Evolutionary conservation across 768 basidiomycete genomes (phyloP).

Genomic region (Pleurotus ostreatus): DNA sequence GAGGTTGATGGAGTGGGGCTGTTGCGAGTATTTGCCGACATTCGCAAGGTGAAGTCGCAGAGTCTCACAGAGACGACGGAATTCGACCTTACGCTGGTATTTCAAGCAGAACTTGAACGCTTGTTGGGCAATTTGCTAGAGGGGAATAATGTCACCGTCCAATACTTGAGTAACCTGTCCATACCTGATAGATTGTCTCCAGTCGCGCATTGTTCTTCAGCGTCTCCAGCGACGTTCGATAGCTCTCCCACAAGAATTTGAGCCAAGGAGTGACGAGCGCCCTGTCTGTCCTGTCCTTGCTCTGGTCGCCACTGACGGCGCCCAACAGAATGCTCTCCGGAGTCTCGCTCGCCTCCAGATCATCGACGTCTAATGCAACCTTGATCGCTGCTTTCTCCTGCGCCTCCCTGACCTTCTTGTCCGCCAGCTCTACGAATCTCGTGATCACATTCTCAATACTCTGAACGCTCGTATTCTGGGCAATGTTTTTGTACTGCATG

Average conservation of each 20-base stretch:
- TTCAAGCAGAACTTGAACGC: conserved; percentile 96
- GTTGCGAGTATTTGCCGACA: conserved; percentile 92
- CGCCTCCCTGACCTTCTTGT: conserved; percentile 79
- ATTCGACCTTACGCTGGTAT: conserved; percentile 93
- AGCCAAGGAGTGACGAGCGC: conserved; percentile 96
- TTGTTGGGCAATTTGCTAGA: conserved; percentile 89
- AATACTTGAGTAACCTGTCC: no score
- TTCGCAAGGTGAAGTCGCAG: conserved; percentile 92
- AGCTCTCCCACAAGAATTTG: conserved; percentile 98
- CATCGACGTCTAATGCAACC: conserved; percentile 80
- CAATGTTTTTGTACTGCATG: conserved; percentile 97
- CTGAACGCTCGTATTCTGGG: conserved; percentile 86
- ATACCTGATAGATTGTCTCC: conserved; percentile 90
- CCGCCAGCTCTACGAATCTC: conserved; percentile 76
- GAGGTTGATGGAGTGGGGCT: conserved; percentile 92
- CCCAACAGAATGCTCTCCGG: conserved; percentile 89
- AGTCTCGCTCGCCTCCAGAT: conserved; percentile 93
- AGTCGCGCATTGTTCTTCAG: conserved; percentile 93
- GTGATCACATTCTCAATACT: conserved; percentile 92
- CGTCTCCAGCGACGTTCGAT: conserved; percentile 92
- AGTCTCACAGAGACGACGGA: conserved; percentile 94
- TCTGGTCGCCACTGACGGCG: conserved; percentile 86
- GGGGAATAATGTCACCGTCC: neutral
- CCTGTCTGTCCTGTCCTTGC: conserved; percentile 90
- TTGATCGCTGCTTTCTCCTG: conserved; percentile 83